Percentiles rank a stretch among this genome's conserved stretches.
Evolutionary conservation across 192 early-diverging fungal genomes (phyloP).

Genomic region (Piromyces sp.): DNA sequence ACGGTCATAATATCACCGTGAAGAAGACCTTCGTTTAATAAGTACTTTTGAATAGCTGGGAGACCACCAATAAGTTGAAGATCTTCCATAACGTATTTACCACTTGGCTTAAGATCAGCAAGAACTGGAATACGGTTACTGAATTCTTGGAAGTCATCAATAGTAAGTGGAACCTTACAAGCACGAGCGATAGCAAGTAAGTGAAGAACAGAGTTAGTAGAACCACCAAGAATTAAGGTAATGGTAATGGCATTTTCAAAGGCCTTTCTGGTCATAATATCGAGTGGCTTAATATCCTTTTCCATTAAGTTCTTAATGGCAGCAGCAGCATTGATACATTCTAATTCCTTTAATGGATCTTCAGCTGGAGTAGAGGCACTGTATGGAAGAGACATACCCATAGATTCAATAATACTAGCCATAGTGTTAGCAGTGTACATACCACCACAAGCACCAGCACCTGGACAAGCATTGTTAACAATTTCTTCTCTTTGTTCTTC

Average conservation of each 20-base stretch:
- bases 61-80: conserved; percentile 82
- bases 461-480: conserved; percentile 51
- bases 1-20: conserved; percentile 84
- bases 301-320: conserved; percentile 82
- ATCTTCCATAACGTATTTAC: conserved; percentile 97
- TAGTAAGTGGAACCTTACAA: conserved; percentile 59
- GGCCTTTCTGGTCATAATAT: conserved; percentile 89
- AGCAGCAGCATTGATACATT: conserved; percentile 67
- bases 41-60: conserved; percentile 85
- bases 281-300: conserved; percentile 77
- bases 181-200: conserved; percentile 77
- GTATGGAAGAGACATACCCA: conserved; percentile 95
- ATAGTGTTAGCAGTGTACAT: conserved; percentile 99
- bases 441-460: conserved; percentile 94
- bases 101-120: conserved; percentile 94
- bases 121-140: conserved; percentile 82
- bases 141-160: conserved; percentile 90
- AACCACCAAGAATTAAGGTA: conserved; percentile 85
- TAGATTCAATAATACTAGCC: conserved; percentile 88
- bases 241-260: conserved; percentile 94
- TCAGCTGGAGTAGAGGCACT: conserved; percentile 85
- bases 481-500: conserved; percentile 68
- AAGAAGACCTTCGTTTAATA: conserved; percentile 65
- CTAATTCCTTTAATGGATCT: conserved; percentile 69
- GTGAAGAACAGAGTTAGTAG: conserved; percentile 94